Conservation (phyloP, 208 protist species). For the Tritrichomonas foetus region DNA sequence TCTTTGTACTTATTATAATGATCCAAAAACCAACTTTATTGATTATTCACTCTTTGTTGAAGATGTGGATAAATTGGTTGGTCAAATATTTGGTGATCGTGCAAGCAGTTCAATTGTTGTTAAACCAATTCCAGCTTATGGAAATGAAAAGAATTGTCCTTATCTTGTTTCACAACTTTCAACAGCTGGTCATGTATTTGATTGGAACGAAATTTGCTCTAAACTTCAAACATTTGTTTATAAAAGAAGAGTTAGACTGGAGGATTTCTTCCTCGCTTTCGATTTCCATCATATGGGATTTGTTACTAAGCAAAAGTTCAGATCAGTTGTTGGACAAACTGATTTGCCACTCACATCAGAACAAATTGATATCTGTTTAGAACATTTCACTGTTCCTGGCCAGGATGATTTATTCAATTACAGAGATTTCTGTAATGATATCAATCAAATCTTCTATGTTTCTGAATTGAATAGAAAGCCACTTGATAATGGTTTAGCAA, state of each 20-base stretch:
- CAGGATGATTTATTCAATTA: slow-evolving; percentile 16
- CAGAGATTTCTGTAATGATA: neutral
- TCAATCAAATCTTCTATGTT: neutral
- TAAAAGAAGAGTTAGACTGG: neutral
- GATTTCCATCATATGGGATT: neutral
- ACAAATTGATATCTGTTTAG: neutral
- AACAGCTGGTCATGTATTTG: neutral
- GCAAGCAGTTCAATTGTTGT: neutral
- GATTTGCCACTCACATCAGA: neutral
- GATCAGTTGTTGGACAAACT: neutral
- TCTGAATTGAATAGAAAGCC: neutral
- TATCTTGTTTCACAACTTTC: neutral
- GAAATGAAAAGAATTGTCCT: neutral
- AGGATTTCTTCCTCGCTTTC: neutral
- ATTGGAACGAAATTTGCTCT: neutral
- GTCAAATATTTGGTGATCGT: neutral
- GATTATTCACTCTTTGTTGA: neutral
- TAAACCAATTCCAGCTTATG: neutral
- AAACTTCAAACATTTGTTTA: neutral
- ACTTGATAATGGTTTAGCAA: neutral
- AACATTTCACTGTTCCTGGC: neutral
- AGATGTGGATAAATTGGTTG: neutral
- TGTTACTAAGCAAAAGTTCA: slow-evolving; percentile 24
- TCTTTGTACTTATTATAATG: neutral
- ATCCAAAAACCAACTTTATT: neutral